phyloP scores from a whole-genome alignment of 2,329 filamentous ascomycete species.

The Phaeomoniella chlamydospora region DNA sequence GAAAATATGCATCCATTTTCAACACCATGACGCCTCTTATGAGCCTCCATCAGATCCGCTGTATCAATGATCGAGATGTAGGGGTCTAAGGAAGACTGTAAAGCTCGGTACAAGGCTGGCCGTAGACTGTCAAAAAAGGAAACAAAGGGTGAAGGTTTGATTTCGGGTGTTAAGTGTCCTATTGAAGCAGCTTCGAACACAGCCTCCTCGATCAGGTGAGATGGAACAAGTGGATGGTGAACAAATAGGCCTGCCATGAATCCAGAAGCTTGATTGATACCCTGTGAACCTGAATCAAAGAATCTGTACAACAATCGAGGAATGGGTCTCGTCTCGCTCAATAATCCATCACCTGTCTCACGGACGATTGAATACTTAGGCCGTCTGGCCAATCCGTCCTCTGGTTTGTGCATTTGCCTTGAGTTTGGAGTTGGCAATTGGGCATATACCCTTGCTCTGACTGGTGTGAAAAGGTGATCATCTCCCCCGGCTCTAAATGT shows the following conservation, averaged over 20 bases:
- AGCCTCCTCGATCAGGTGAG: not conserved
- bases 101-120: not conserved
- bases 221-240: not conserved
- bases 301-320: not conserved
- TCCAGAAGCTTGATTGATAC: not conserved
- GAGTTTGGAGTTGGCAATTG: no score
- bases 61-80: not conserved
- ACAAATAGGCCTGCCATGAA: not conserved
- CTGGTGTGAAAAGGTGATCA: no score
- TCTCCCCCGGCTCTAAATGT: no score
- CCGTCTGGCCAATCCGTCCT: no score
- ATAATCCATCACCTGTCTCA: no score
- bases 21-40: not conserved
- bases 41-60: not conserved
- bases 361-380: no score
- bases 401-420: no score
- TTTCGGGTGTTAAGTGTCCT: not conserved
- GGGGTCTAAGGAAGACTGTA: not conserved
- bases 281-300: not conserved
- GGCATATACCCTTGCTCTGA: no score
- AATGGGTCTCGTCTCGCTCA: no score
- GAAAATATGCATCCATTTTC: slow-evolving; percentile 11
- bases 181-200: not conserved
- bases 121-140: not conserved
- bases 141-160: not conserved